These are phyloP conservation scores for Phytophthora podocarpi DNA, from an alignment of 352 stramenopile genomes.

Conservation along the genomic window DNA sequence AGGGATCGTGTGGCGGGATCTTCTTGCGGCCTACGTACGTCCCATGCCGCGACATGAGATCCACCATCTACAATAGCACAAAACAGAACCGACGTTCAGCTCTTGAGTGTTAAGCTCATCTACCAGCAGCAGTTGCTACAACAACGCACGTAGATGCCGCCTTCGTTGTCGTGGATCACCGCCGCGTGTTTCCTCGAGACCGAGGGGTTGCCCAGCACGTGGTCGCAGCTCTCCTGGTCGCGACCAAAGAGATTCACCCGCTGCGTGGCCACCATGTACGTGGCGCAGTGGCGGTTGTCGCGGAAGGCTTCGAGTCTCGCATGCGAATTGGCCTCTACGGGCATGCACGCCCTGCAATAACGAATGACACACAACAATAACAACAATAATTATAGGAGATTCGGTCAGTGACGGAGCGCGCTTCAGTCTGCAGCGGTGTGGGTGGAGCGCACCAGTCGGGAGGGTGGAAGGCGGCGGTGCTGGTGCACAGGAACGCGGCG, in stretches of 20 bases:
- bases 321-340: constrained; percentile 69
- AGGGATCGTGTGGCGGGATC: constrained; percentile 85
- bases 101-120: not conserved
- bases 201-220: constrained; percentile 87
- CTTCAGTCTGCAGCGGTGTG: not conserved
- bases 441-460: constrained; percentile 60
- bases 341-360: constrained; percentile 60
- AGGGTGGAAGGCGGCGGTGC: constrained; percentile 79
- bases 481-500: constrained; percentile 78
- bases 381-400: not conserved
- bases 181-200: constrained; percentile 88
- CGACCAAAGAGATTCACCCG: constrained; percentile 84
- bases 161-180: constrained; percentile 80
- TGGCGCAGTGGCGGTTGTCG: constrained; percentile 79
- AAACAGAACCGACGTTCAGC: not conserved
- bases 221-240: constrained; percentile 86
- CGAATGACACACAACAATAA: not conserved
- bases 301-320: constrained; percentile 77
- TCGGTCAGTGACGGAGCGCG: not conserved
- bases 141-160: constrained; percentile 80
- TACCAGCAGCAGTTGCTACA: not conserved
- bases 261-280: constrained; percentile 87
- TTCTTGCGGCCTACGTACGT: constrained; percentile 87
- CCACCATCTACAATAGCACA: constrained; percentile 65
- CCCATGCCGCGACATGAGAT: constrained; percentile 89